Evolutionary conservation across 768 basidiomycete genomes (phyloP).

Genomic region (Boletus sp.): DNA sequence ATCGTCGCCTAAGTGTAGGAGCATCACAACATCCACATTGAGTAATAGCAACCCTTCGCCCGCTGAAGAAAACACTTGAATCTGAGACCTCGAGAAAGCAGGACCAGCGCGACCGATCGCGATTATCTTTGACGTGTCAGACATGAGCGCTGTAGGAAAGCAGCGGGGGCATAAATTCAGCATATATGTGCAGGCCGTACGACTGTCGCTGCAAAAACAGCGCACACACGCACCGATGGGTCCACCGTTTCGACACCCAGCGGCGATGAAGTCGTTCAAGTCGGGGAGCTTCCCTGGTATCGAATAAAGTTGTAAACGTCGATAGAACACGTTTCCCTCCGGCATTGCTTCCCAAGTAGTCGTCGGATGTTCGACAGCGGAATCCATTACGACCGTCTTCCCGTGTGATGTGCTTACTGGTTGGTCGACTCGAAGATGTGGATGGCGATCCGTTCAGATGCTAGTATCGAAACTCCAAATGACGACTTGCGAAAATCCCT

Average conservation of each 20-base stretch:
- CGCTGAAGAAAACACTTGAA: conserved; percentile 84
- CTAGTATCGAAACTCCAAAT: neutral
- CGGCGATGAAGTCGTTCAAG: conserved; percentile 73
- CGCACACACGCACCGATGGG: conserved; percentile 64
- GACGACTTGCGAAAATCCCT: neutral
- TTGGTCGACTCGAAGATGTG: neutral
- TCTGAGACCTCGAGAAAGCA: conserved; percentile 69
- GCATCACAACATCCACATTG: conserved; percentile 55
- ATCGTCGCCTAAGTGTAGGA: neutral
- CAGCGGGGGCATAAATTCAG: neutral
- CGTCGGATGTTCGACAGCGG: conserved; percentile 68
- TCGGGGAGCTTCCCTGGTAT: conserved; percentile 76
- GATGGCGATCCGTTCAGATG: neutral
- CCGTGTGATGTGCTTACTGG: neutral
- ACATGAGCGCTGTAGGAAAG: conserved; percentile 66
- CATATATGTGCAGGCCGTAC: neutral
- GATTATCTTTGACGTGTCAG: conserved; percentile 78
- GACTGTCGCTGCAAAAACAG: neutral
- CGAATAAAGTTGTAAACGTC: conserved; percentile 79
- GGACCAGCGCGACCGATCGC: conserved; percentile 59
- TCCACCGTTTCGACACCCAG: conserved; percentile 83
- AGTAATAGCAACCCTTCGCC: conserved; percentile 68
- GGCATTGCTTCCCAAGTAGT: conserved; percentile 89
- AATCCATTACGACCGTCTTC: conserved; percentile 21
- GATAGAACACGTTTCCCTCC: conserved; percentile 83